Conservation (phyloP, 768 basidiomycete genomes). For the Collybia nuda region DNA sequence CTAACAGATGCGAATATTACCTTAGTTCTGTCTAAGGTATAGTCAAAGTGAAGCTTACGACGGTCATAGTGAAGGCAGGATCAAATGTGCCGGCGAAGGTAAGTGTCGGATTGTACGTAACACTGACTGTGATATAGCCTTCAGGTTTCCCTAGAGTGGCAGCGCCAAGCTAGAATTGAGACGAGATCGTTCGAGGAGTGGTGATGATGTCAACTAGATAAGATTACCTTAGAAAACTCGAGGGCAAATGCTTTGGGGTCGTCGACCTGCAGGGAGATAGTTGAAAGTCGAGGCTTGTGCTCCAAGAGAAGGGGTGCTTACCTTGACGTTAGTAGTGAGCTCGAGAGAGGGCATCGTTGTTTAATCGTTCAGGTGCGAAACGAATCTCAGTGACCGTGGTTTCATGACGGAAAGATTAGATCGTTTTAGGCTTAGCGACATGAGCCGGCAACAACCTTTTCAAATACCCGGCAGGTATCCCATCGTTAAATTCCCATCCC, state of each 20-base stretch:
- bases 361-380: too few relatives aligned
- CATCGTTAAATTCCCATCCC: too few relatives aligned
- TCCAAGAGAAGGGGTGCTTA: constrained; percentile 6
- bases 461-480: too few relatives aligned
- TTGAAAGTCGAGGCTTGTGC: neutral
- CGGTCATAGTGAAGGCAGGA: constrained; percentile 57
- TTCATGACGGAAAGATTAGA: too few relatives aligned
- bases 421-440: too few relatives aligned
- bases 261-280: constrained; percentile 19
- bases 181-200: neutral
- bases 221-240: constrained; percentile 57
- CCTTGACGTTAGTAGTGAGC: constrained; percentile 44
- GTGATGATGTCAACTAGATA: neutral
- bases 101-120: constrained; percentile 58
- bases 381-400: too few relatives aligned
- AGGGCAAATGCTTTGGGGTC: constrained; percentile 42
- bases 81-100: constrained; percentile 64
- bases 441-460: too few relatives aligned
- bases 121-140: constrained; percentile 49
- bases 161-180: constrained; percentile 44
- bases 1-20: constrained; percentile 27
- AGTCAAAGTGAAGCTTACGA: constrained; percentile 40
- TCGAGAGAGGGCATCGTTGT: constrained; percentile 39
- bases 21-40: neutral
- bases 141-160: constrained; percentile 56